Percentiles rank a stretch among this genome's conserved stretches.
phyloP scores from a whole-genome alignment of 148 eudicot genomes.

The Camellia lanceoleosa region DNA sequence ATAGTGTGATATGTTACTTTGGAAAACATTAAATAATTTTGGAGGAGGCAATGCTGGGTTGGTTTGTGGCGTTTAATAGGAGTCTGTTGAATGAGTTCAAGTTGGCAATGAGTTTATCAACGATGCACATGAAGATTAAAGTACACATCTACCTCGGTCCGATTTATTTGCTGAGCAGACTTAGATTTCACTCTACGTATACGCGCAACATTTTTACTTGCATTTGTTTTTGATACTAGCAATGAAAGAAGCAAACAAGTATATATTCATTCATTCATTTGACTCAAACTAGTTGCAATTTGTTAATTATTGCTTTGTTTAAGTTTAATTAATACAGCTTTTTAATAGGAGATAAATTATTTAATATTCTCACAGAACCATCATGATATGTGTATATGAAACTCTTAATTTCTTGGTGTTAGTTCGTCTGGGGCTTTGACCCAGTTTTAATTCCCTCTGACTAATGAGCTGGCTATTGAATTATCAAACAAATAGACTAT shows the following conservation, averaged over 20 bases:
- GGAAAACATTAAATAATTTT: background rate
- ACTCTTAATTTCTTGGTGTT: too few species aligned
- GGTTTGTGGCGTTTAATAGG: too few species aligned
- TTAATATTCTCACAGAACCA: too few species aligned
- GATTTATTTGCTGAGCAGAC: background rate
- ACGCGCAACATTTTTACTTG: background rate
- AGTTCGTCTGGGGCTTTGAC: too few species aligned
- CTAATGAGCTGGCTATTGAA: too few species aligned
- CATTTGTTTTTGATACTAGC: background rate
- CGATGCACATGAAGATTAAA: conserved; percentile 3
- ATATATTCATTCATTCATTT: background rate
- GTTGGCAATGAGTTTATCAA: background rate
- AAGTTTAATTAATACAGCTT: too few species aligned
- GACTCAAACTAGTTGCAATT: background rate
- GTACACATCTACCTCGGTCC: background rate
- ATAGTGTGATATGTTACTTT: background rate
- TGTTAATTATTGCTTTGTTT: background rate
- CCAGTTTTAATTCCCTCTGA: too few species aligned
- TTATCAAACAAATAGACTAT: too few species aligned
- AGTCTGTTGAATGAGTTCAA: background rate
- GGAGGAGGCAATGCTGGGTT: background rate
- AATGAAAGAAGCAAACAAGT: background rate
- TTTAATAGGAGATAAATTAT: too few species aligned
- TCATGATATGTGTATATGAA: too few species aligned
- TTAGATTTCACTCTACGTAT: conserved; percentile 6